Percentiles rank a stretch among this genome's conserved stretches.
These are phyloP conservation scores for Pythium rishiriense DNA, from an alignment of 352 stramenopile genomes.

Conservation along the genomic window DNA sequence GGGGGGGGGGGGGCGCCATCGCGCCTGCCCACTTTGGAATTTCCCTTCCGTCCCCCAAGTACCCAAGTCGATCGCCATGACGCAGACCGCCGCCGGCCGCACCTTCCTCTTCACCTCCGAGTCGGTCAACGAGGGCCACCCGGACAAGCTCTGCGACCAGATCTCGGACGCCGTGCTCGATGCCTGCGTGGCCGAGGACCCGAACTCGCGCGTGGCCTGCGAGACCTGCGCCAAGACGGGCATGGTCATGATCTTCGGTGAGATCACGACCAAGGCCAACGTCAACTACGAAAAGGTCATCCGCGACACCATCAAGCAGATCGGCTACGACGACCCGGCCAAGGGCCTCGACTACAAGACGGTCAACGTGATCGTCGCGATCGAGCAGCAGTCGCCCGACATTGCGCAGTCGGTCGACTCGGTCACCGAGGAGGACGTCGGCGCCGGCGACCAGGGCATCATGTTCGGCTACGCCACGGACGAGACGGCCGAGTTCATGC, in stretches of 20 bases:
- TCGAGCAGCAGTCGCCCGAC: slow-evolving; percentile 99
- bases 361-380: slow-evolving; percentile 99
- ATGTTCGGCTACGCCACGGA: slow-evolving; percentile 96
- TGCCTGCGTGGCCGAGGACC: slow-evolving; percentile 97
- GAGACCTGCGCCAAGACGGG: slow-evolving; percentile 99
- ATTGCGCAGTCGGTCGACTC: slow-evolving; percentile 99
- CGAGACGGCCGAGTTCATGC: slow-evolving; percentile 98
- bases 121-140: slow-evolving; percentile 99
- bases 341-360: slow-evolving; percentile 99
- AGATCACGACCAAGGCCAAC: slow-evolving; percentile 99
- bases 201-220: slow-evolving; percentile 97
- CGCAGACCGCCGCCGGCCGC: slow-evolving; percentile 57
- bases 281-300: slow-evolving; percentile 99
- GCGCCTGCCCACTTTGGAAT: slow-evolving; percentile 54
- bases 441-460: slow-evolving; percentile 97
- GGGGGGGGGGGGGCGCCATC: no score
- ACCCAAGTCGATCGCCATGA: slow-evolving; percentile 42
- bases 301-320: slow-evolving; percentile 98
- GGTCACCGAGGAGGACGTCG: slow-evolving; percentile 96
- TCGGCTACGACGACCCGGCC: slow-evolving; percentile 98
- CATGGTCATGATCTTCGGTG: slow-evolving; percentile 99
- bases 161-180: slow-evolving; percentile 99
- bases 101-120: slow-evolving; percentile 98
- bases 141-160: slow-evolving; percentile 98
- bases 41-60: slow-evolving; percentile 28